Conservation (phyloP, 345 rosid genomes). For the Camelina neglecta region DNA sequence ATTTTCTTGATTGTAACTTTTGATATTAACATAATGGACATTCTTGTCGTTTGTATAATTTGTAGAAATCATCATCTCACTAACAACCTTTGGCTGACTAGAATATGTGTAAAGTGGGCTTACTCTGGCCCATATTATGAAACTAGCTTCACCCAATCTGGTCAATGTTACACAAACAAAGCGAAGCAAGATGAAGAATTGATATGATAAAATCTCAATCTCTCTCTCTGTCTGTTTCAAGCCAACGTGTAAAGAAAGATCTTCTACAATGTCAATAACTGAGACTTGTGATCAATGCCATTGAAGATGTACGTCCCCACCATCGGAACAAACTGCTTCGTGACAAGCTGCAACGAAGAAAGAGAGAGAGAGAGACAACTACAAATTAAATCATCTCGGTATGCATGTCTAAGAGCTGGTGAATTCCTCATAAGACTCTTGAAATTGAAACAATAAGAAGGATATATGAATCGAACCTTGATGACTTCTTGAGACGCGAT, state of each 20-base stretch:
- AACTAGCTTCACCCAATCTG: background rate
- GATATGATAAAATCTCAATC: conserved; percentile 3
- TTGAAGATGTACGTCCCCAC: conserved; percentile 85
- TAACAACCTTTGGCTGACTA: conserved; percentile 20
- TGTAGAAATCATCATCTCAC: conserved; percentile 6
- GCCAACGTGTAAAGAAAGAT: conserved; percentile 21
- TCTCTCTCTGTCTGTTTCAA: conserved; percentile 18
- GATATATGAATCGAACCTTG: conserved; percentile 56
- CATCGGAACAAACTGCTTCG: conserved; percentile 92
- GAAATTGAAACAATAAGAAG: conserved; percentile 17
- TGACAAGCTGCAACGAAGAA: conserved; percentile 65
- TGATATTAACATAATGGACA: background rate
- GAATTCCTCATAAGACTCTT: background rate
- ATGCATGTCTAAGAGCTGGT: background rate
- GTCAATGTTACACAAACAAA: conserved; percentile 19
- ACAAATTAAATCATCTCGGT: background rate
- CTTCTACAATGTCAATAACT: conserved; percentile 59
- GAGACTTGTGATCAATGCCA: conserved; percentile 96
- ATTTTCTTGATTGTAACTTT: conserved; percentile 3
- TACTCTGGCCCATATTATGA: conserved; percentile 22
- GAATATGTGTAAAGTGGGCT: conserved; percentile 20
- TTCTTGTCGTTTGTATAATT: conserved; percentile 24
- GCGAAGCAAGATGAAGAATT: conserved; percentile 4
- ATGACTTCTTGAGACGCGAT: conserved; percentile 94
- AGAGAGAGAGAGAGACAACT: background rate